phyloP scores from a whole-genome alignment of 768 basidiomycete species.

The Cyclocybe aegerita region DNA sequence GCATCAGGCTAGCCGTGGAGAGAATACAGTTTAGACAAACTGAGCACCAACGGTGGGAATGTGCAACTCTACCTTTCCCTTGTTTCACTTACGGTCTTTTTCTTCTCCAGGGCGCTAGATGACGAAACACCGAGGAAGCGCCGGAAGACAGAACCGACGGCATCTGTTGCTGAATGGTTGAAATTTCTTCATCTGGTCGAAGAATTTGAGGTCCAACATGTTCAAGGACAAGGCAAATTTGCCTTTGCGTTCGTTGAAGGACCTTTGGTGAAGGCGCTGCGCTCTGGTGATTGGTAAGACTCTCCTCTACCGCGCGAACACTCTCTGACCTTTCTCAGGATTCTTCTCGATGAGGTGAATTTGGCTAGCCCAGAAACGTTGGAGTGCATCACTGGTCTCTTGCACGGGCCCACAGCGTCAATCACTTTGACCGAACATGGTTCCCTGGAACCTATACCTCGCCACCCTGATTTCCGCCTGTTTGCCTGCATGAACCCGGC shows the following conservation, averaged over 20 bases:
- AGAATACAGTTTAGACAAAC: conserved; percentile 43
- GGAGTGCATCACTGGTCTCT: conserved; percentile 86
- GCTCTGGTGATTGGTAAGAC: conserved; percentile 86
- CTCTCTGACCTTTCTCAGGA: conserved; percentile 45
- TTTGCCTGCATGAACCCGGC: conserved; percentile 99
- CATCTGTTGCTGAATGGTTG: conserved; percentile 61
- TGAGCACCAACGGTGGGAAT: conserved; percentile 25
- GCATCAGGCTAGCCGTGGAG: conserved; percentile 65
- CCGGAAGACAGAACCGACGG: conserved; percentile 57
- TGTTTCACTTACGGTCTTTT: conserved; percentile 1
- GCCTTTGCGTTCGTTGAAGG: conserved; percentile 96
- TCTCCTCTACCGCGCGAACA: neutral
- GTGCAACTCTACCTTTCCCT: neutral
- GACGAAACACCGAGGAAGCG: conserved; percentile 62
- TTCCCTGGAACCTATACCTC: conserved; percentile 82
- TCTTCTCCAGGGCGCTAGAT: conserved; percentile 12
- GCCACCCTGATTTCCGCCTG: conserved; percentile 93
- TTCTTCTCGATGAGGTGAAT: conserved; percentile 95
- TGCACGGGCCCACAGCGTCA: conserved; percentile 83
- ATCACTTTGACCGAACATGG: conserved; percentile 94
- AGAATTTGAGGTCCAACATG: conserved; percentile 86
- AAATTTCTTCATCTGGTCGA: conserved; percentile 65
- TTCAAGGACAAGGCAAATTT: conserved; percentile 85
- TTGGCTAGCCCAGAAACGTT: conserved; percentile 92
- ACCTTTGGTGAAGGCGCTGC: conserved; percentile 87